phyloP scores from a whole-genome alignment of 2,329 filamentous ascomycete species.

The Exophiala bonariae region DNA sequence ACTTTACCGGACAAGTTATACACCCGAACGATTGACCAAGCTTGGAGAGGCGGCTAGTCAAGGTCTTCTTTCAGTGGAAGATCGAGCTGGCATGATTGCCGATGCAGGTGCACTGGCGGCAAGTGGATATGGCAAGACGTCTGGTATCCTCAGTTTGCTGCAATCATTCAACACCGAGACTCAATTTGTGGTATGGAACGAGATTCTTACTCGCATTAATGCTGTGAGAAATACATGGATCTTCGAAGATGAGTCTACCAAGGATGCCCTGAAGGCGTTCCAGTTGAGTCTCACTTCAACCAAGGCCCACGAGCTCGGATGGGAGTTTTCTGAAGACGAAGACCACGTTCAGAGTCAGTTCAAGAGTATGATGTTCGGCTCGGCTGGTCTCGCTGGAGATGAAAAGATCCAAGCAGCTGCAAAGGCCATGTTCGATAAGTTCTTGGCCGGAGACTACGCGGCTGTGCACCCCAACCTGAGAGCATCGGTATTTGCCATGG shows the following conservation, averaged over 20 bases:
- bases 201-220: constrained; percentile 76
- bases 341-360: constrained; percentile 92
- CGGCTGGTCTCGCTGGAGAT: constrained; percentile 78
- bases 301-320: constrained; percentile 84
- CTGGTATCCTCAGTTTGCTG: constrained; percentile 79
- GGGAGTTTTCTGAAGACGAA: constrained; percentile 81
- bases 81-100: constrained; percentile 90
- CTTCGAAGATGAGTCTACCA: constrained; percentile 72
- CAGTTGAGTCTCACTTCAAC: constrained; percentile 73
- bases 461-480: constrained; percentile 92
- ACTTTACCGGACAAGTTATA: constrained; percentile 88
- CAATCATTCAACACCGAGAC: constrained; percentile 79
- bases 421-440: constrained; percentile 87
- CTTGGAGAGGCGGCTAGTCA: constrained; percentile 82
- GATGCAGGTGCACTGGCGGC: constrained; percentile 87
- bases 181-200: constrained; percentile 93
- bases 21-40: constrained; percentile 78
- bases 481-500: constrained; percentile 81
- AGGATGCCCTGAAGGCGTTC: constrained; percentile 79
- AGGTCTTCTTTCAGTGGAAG: constrained; percentile 79
- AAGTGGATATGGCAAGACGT: constrained; percentile 92
- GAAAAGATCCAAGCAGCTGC: constrained; percentile 74
- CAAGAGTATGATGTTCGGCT: constrained; percentile 86
- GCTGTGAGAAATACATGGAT: constrained; percentile 84
- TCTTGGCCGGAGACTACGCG: constrained; percentile 71